These are phyloP conservation scores for Pterula multifida DNA, from an alignment of 1,284 basidiomycete species.

Conservation along the genomic window DNA sequence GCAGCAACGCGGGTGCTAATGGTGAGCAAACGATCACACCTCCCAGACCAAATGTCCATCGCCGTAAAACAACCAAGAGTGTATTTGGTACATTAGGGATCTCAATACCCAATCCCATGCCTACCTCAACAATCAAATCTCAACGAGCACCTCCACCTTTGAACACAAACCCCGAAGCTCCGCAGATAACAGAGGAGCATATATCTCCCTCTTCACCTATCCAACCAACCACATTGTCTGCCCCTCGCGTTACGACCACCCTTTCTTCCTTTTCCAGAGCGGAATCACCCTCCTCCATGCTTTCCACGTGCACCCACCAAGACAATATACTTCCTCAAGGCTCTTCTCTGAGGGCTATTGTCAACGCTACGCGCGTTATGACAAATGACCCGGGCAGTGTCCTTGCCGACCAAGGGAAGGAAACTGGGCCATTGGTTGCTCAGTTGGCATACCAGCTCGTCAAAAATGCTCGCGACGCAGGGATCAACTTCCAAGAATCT, in stretches of 20 bases:
- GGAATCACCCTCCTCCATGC: slow-evolving; percentile 13
- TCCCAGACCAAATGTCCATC: slow-evolving; percentile 13
- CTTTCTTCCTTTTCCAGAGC: slow-evolving; percentile 12
- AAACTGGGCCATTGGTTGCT: slow-evolving; percentile 49
- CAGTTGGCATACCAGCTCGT: slow-evolving; percentile 64
- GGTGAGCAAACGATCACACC: slow-evolving; percentile 2
- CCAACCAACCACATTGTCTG: slow-evolving; percentile 8
- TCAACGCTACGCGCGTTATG: slow-evolving; percentile 82
- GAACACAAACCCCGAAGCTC: slow-evolving; percentile 7
- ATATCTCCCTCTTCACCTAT: slow-evolving; percentile 2
- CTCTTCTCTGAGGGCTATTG: slow-evolving; percentile 58
- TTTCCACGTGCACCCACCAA: slow-evolving; percentile 12
- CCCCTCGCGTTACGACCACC: not conserved
- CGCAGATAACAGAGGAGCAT: not conserved
- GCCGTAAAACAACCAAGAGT: slow-evolving; percentile 39
- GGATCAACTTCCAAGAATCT: slow-evolving; percentile 41
- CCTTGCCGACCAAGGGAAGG: slow-evolving; percentile 52
- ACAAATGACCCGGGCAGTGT: slow-evolving; percentile 70
- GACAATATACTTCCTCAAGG: slow-evolving; percentile 33
- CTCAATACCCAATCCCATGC: slow-evolving; percentile 44
- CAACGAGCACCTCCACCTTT: slow-evolving; percentile 2
- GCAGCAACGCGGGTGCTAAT: not conserved
- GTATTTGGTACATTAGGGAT: slow-evolving; percentile 63
- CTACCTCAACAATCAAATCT: slow-evolving; percentile 13
- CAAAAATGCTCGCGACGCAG: slow-evolving; percentile 58